phyloP scores from a whole-genome alignment of 257 asterid genomes.

The Solanum rostratum region DNA sequence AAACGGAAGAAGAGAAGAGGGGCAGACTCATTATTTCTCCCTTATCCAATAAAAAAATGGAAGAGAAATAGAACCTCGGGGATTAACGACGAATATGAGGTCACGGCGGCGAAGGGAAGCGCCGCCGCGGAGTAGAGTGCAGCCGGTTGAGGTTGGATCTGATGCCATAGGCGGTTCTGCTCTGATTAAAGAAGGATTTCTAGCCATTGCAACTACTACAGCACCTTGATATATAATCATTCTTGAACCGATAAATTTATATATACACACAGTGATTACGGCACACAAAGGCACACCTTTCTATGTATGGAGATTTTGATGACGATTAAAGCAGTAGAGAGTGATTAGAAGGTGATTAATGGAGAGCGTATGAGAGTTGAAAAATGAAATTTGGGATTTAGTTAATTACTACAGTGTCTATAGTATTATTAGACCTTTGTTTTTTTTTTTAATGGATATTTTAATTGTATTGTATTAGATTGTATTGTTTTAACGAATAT shows the following conservation, averaged over 20 bases:
- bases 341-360: neutral
- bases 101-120: slow-evolving; percentile 66
- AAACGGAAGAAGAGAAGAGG: neutral
- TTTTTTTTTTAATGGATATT: neutral
- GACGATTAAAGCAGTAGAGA: neutral
- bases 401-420: neutral
- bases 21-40: neutral
- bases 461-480: too few relatives aligned
- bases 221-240: slow-evolving; percentile 38
- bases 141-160: slow-evolving; percentile 52
- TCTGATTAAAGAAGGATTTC: slow-evolving; percentile 43
- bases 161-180: slow-evolving; percentile 50
- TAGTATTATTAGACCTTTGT: neutral
- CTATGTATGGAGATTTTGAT: neutral
- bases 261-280: neutral
- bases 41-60: neutral
- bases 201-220: slow-evolving; percentile 48
- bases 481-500: too few relatives aligned
- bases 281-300: neutral
- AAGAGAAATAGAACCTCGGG: slow-evolving; percentile 38
- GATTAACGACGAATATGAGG: slow-evolving; percentile 80
- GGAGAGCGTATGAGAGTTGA: neutral
- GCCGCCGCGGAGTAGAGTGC: slow-evolving; percentile 15
- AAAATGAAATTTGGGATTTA: neutral
- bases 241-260: neutral